Base-by-base conservation (phyloP, 805 yeast species). In the Debaryomyces prosopidis region DNA sequence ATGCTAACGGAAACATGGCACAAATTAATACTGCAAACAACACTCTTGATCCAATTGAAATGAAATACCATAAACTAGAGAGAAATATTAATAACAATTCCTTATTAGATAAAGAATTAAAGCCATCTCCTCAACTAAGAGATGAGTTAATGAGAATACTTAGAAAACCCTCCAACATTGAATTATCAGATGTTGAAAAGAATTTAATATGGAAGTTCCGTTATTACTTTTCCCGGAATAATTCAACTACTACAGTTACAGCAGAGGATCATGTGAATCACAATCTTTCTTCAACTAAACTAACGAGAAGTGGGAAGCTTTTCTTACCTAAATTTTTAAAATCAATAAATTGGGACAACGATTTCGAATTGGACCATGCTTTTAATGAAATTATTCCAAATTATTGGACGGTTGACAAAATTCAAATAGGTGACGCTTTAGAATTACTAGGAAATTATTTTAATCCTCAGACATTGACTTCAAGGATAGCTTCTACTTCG, bases 121-220 rank as follows among this genome's bases (percentile, higher is more conserved):
- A 91, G 54, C 99, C 99, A 1, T 86, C 92, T 15, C 85, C 96
- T 3, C 86, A 83, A 55, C 75, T 85, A 30, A 74, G 97, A 54
- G 89, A 85, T 49, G 87, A 87, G 52, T 74, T 92, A 43, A 75
- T 80, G 46, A 74, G 70, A 37, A 88, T 91, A 4, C 70, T 92
- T 42, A 72, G 73, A 18, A 88, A 84, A 57, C 91, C 97, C 2
- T 90, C 96, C 3, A 92, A 89, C 36, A 87, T 87, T 43, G 87
- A 83, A 53, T 71, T 94, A 39, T 78, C 85, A 5, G 91, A 87
- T 42, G 83, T 85, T 58, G 97, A 92, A 53, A 89, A 87, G 68
- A 89, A 89, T 51, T 66, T 89, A 57, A 76, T 92, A 8, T 92
- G 98, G 97, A 88, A 87, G 63, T 92, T 86, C 65, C 69, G 98